A percentile compares a stretch with the other conserved stretches of the same genome.
Conservation (phyloP, 2,329 filamentous ascomycete species). For the Cercospora zeae-maydis region DNA sequence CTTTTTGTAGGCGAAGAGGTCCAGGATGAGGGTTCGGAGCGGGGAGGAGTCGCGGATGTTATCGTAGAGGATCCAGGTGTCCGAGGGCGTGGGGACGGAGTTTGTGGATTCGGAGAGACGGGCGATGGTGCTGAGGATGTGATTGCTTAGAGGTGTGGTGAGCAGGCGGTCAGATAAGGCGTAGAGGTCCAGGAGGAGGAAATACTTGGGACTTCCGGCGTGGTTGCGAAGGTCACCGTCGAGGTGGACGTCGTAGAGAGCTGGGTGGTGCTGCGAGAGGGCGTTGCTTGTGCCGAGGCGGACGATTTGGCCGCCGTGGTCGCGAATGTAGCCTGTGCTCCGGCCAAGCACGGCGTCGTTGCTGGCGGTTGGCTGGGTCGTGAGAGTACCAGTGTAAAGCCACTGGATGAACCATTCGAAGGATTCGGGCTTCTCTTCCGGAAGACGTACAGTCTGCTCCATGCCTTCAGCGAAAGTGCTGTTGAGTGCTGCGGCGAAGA, state of each 20-base stretch:
- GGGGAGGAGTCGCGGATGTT: slow-evolving; percentile 40
- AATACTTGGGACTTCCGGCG: slow-evolving; percentile 49
- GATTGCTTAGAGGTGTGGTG: slow-evolving; percentile 46
- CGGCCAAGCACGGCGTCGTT: slow-evolving; percentile 4
- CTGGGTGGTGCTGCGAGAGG: background rate
- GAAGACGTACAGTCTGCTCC: slow-evolving; percentile 42
- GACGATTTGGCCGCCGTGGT: slow-evolving; percentile 12
- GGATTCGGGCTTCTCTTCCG: slow-evolving; percentile 44
- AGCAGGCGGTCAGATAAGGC: slow-evolving; percentile 47
- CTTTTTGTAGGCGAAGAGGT: slow-evolving; percentile 53
- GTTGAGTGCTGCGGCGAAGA: slow-evolving; percentile 51
- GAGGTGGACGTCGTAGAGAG: slow-evolving; percentile 21
- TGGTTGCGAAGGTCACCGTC: slow-evolving; percentile 44
- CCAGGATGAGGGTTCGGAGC: slow-evolving; percentile 44
- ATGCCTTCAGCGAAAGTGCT: slow-evolving; percentile 47
- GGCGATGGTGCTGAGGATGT: slow-evolving; percentile 43
- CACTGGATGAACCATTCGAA: slow-evolving; percentile 52
- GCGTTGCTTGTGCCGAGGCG: slow-evolving; percentile 3
- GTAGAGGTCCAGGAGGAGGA: slow-evolving; percentile 49
- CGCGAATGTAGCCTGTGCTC: slow-evolving; percentile 3
- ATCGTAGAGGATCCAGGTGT: slow-evolving; percentile 50
- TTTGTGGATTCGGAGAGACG: slow-evolving; percentile 48
- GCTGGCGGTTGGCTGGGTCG: slow-evolving; percentile 21
- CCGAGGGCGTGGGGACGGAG: slow-evolving; percentile 48
- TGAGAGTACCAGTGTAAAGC: slow-evolving; percentile 47